Evolutionary conservation across 202 grass and related monocot genomes (phyloP).

Genomic region (Sporobolus alterniflorus): DNA sequence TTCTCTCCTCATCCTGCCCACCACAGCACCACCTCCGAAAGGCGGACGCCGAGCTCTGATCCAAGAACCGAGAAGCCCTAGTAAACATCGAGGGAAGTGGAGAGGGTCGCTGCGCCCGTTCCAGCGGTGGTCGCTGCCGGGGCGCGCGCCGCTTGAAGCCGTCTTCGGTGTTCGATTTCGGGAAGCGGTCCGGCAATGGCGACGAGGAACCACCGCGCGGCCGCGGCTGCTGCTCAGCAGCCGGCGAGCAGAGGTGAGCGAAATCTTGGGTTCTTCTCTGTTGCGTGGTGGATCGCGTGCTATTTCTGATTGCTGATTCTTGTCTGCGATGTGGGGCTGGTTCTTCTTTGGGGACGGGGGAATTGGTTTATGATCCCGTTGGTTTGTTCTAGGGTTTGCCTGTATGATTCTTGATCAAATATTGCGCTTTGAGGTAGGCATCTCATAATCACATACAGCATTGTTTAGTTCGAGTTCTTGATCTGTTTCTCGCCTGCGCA

Average conservation of each 20-base stretch:
- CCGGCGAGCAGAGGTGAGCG: slow-evolving; percentile 35
- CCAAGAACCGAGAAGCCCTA: not conserved
- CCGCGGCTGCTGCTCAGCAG: slow-evolving; percentile 34
- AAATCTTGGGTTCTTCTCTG: not conserved
- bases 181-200: slow-evolving; percentile 36
- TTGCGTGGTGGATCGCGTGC: not conserved
- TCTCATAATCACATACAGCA: not conserved
- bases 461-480: slow-evolving; percentile 3
- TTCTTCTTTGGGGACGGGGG: not conserved
- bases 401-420: not conserved
- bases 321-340: not conserved
- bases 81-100: not conserved
- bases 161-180: slow-evolving; percentile 28
- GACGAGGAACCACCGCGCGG: slow-evolving; percentile 43
- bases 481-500: not conserved
- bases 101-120: not conserved
- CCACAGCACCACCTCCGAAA: not conserved
- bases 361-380: not conserved
- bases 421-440: not conserved
- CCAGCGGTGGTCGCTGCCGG: not conserved
- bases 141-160: slow-evolving; percentile 9
- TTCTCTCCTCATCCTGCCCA: not conserved
- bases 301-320: not conserved
- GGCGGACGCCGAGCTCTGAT: not conserved
- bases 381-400: not conserved